A percentile compares a stretch with the other conserved stretches of the same genome.
Evolutionary conservation across 306 rosid genomes (phyloP).

Genomic region (Vicia faba): DNA sequence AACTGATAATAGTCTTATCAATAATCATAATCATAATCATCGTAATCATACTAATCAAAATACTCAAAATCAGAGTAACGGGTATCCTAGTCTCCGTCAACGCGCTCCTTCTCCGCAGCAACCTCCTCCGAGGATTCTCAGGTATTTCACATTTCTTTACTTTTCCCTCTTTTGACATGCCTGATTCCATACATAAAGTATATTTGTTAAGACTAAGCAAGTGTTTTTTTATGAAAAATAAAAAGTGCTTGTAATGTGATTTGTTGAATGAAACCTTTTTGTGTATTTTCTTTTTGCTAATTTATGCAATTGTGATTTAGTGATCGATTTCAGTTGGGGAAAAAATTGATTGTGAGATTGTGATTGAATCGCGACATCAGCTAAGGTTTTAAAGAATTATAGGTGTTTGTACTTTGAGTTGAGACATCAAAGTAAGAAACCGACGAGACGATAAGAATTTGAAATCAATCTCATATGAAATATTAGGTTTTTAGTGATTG

Average conservation of each 20-base stretch:
- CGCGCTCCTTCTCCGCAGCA: slow-evolving; percentile 72
- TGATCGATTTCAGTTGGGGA: background rate
- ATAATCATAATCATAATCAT: background rate
- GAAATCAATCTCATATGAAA: no score
- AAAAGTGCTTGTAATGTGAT: background rate
- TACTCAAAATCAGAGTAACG: slow-evolving; percentile 51
- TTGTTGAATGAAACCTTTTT: background rate
- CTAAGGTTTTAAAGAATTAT: background rate
- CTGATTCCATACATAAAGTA: background rate
- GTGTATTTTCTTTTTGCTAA: background rate
- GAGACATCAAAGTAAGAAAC: no score
- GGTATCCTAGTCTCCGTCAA: slow-evolving; percentile 81
- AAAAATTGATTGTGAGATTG: background rate
- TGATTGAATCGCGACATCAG: background rate
- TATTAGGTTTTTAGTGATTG: no score
- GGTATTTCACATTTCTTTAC: slow-evolving; percentile 40
- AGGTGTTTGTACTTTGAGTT: background rate
- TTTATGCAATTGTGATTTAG: background rate
- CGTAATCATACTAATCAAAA: slow-evolving; percentile 20
- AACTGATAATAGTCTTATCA: slow-evolving; percentile 15
- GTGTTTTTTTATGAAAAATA: background rate
- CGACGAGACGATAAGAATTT: no score
- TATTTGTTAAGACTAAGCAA: background rate
- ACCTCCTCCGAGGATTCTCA: slow-evolving; percentile 77
- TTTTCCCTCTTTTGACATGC: background rate